Evolutionary conservation across 2,329 filamentous ascomycete genomes (phyloP).

Genomic region (Biscogniauxia mediterranea): DNA sequence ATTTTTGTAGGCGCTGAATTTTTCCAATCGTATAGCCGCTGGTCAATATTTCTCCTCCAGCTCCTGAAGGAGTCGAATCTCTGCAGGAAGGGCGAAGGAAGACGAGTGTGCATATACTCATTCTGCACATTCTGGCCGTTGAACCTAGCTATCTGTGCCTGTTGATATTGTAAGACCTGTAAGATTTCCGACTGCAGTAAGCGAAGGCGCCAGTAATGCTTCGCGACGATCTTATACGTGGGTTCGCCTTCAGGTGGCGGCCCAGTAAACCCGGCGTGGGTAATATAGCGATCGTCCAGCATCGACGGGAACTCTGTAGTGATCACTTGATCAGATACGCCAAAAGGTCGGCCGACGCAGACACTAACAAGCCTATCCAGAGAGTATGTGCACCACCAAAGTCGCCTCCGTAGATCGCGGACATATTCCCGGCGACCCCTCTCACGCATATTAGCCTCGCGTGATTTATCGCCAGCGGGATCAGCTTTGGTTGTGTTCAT

Average conservation of each 20-base stretch:
- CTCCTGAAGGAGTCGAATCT: slow-evolving; percentile 82
- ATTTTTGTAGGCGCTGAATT: slow-evolving; percentile 71
- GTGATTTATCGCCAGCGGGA: slow-evolving; percentile 31
- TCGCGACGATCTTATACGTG: slow-evolving; percentile 86
- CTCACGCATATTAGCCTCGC: slow-evolving; percentile 46
- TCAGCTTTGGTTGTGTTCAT: slow-evolving; percentile 37
- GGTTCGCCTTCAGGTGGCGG: slow-evolving; percentile 59
- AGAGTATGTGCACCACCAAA: slow-evolving; percentile 98
- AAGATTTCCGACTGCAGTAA: slow-evolving; percentile 92
- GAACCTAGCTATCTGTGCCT: slow-evolving; percentile 74
- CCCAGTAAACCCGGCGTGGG: slow-evolving; percentile 68
- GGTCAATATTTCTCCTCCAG: slow-evolving; percentile 87
- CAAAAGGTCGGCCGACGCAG: slow-evolving; percentile 89
- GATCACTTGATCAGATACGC: slow-evolving; percentile 93
- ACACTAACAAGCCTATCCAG: slow-evolving; percentile 93
- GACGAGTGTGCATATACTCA: slow-evolving; percentile 71
- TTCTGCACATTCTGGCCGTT: slow-evolving; percentile 63
- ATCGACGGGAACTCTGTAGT: slow-evolving; percentile 92
- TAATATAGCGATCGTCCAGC: slow-evolving; percentile 86
- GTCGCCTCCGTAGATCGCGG: slow-evolving; percentile 77
- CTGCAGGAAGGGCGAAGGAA: slow-evolving; percentile 81
- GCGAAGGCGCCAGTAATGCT: slow-evolving; percentile 88
- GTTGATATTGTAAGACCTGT: slow-evolving; percentile 89
- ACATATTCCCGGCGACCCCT: slow-evolving; percentile 75
- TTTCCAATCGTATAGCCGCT: slow-evolving; percentile 82